Evolutionary conservation across 2,329 filamentous ascomycete species (phyloP).

Genomic region (Thelonectria discophora): DNA sequence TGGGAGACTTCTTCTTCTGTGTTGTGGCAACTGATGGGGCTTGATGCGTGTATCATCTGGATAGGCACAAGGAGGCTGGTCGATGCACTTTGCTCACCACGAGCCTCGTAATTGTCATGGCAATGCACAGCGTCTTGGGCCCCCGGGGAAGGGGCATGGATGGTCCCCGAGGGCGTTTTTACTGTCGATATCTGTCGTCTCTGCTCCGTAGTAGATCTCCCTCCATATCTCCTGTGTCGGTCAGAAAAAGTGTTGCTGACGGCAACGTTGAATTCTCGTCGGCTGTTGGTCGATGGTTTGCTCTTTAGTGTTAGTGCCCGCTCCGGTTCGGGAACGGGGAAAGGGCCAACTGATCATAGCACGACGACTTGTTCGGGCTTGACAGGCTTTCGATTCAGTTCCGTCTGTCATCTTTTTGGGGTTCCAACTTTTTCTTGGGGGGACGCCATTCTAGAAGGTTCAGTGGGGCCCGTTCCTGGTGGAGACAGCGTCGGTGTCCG

Average conservation of each 20-base stretch:
- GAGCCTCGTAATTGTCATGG: background rate
- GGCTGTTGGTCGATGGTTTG: slow-evolving; percentile 4
- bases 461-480: slow-evolving; percentile 47
- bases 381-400: too few species aligned
- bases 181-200: background rate
- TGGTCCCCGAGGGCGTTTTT: background rate
- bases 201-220: background rate
- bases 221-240: background rate
- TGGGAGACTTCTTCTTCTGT: too few species aligned
- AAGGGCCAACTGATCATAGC: background rate
- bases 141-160: background rate
- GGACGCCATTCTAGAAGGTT: slow-evolving; percentile 55
- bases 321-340: slow-evolving; percentile 24
- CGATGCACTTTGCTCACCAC: background rate
- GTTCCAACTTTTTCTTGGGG: too few species aligned
- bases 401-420: too few species aligned
- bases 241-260: background rate
- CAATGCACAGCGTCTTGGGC: background rate
- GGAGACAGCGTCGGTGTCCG: slow-evolving; percentile 18
- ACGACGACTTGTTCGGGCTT: too few species aligned
- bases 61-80: slow-evolving; percentile 1
- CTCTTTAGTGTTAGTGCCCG: slow-evolving; percentile 39
- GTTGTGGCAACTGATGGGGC: background rate
- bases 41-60: background rate
- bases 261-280: slow-evolving; percentile 20